Conservation (phyloP, 768 basidiomycete species). For the Russula earlei region DNA sequence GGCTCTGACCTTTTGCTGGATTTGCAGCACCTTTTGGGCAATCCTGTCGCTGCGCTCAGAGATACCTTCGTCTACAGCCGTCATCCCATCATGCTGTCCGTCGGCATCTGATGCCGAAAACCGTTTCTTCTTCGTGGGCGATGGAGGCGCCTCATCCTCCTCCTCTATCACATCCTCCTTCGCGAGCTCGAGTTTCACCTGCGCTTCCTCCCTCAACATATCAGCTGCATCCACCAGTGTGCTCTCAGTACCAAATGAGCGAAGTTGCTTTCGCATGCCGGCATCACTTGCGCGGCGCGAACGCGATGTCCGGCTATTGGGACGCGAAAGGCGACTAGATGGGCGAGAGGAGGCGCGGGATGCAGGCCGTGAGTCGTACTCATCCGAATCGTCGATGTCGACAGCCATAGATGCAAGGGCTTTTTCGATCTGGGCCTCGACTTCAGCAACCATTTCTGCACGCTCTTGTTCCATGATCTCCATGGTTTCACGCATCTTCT, state of each 20-base stretch:
- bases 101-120: conserved; percentile 68
- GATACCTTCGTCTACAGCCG: conserved; percentile 80
- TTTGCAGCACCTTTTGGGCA: conserved; percentile 77
- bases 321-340: conserved; percentile 13
- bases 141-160: conserved; percentile 23
- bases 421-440: conserved; percentile 84
- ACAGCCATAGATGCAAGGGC: conserved; percentile 81
- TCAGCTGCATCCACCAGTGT: conserved; percentile 66
- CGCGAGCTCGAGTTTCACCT: conserved; percentile 44
- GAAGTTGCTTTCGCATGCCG: conserved; percentile 41
- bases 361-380: conserved; percentile 52
- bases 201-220: conserved; percentile 28
- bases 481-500: conserved; percentile 77
- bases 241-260: conserved; percentile 71
- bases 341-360: conserved; percentile 13
- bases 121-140: conserved; percentile 60
- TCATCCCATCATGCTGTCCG: conserved; percentile 65
- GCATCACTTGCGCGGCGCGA: conserved; percentile 53
- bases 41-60: conserved; percentile 80
- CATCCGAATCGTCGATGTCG: conserved; percentile 70
- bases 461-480: conserved; percentile 83
- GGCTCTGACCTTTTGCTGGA: conserved; percentile 77
- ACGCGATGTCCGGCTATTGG: conserved; percentile 51
- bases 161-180: conserved; percentile 47
- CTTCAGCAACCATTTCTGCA: conserved; percentile 85